phyloP scores from a whole-genome alignment of 306 rosid genomes.

The Cucurbita moschata region DNA sequence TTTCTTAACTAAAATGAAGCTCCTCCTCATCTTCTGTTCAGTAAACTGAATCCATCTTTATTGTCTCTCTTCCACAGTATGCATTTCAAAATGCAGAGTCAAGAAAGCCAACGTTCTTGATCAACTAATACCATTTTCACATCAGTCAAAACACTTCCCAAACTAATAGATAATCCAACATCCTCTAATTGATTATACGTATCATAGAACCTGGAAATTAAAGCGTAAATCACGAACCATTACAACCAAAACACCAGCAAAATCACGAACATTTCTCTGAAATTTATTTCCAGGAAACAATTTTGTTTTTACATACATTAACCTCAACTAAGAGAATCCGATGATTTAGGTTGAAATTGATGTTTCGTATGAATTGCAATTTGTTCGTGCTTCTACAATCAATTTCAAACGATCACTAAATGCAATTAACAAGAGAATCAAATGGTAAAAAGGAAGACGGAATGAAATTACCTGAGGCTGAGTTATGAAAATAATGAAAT shows the following conservation, averaged over 20 bases:
- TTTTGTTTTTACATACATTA: neutral
- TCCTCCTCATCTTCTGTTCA: constrained; percentile 29
- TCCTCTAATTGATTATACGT: neutral
- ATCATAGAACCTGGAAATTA: neutral
- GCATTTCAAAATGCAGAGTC: neutral
- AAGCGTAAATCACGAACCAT: neutral
- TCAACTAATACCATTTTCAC: neutral
- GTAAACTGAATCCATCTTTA: neutral
- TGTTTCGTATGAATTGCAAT: neutral
- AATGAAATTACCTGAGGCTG: neutral
- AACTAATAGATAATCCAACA: neutral
- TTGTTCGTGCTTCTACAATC: neutral
- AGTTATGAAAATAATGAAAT: neutral
- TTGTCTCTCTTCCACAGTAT: neutral
- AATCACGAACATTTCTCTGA: neutral
- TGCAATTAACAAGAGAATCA: neutral
- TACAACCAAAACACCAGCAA: neutral
- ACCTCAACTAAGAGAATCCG: neutral
- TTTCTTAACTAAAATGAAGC: constrained; percentile 20
- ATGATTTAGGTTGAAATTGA: neutral
- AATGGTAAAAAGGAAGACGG: neutral
- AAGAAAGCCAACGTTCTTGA: neutral
- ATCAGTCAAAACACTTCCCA: neutral
- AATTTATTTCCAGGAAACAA: neutral
- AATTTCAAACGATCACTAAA: neutral